These are phyloP conservation scores for Blechomonas ayalai DNA, from an alignment of 208 protist species.

Conservation along the genomic window DNA sequence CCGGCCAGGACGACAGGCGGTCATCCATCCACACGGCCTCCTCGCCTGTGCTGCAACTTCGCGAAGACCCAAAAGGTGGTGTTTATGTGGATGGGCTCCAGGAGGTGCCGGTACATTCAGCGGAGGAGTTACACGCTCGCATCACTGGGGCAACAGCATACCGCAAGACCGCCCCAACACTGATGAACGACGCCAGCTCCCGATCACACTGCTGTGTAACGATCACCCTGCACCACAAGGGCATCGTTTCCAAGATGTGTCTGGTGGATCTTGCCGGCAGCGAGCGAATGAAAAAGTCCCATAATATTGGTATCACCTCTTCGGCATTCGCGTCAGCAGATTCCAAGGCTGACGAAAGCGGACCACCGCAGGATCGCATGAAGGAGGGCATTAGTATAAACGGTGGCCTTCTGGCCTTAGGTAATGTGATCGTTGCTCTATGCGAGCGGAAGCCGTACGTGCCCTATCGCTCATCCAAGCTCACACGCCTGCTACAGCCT, in stretches of 20 bases:
- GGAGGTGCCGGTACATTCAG: slow-evolving; percentile 47
- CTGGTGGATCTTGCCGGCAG: slow-evolving; percentile 94
- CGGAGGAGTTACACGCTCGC: slow-evolving; percentile 57
- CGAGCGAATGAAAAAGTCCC: slow-evolving; percentile 86
- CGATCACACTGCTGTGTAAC: slow-evolving; percentile 92
- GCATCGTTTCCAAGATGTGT: slow-evolving; percentile 63
- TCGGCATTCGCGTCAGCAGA: neutral
- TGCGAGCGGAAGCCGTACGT: slow-evolving; percentile 80
- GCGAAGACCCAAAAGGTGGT: slow-evolving; percentile 74
- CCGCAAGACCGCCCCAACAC: slow-evolving; percentile 88
- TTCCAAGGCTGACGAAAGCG: slow-evolving; percentile 1
- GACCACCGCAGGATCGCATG: slow-evolving; percentile 40
- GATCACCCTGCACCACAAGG: slow-evolving; percentile 59
- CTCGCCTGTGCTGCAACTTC: slow-evolving; percentile 41
- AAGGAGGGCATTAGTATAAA: slow-evolving; percentile 94
- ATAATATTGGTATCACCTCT: slow-evolving; percentile 18
- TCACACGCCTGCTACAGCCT: slow-evolving; percentile 93
- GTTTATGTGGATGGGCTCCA: slow-evolving; percentile 79
- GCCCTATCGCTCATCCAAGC: slow-evolving; percentile 93
- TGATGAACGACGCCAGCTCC: slow-evolving; percentile 89
- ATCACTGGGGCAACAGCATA: slow-evolving; percentile 80
- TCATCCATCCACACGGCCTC: neutral
- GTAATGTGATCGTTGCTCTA: slow-evolving; percentile 92
- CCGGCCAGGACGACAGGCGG: slow-evolving; percentile 2
- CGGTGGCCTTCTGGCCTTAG: slow-evolving; percentile 86